These are phyloP conservation scores for Saussurea involucrata DNA, from an alignment of 129 eudicot genomes.

Conservation along the genomic window DNA sequence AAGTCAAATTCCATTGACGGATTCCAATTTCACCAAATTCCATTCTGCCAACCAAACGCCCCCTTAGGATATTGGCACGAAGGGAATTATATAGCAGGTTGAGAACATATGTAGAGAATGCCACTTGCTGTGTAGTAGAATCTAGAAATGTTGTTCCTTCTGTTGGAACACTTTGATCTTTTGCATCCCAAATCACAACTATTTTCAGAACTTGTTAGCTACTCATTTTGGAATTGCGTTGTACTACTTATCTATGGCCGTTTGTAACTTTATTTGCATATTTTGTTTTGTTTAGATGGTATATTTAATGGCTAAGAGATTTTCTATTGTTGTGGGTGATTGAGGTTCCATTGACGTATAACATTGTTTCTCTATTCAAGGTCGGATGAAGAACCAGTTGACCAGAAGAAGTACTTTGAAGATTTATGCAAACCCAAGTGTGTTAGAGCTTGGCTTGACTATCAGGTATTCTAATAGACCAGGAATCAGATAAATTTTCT, in stretches of 20 bases:
- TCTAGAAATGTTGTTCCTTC: not conserved
- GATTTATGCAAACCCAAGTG: constrained; percentile 77
- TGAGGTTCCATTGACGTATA: constrained; percentile 6
- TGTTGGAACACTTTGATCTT: not conserved
- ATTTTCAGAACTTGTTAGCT: not conserved
- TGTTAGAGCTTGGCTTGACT: constrained; percentile 61
- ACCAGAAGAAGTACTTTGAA: constrained; percentile 66
- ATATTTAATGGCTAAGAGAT: not conserved
- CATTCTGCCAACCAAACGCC: no score
- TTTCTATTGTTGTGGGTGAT: not conserved
- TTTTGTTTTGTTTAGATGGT: constrained; percentile 11
- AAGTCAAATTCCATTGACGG: no score
- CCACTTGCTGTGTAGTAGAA: not conserved
- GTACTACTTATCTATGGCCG: not conserved
- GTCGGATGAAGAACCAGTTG: constrained; percentile 86
- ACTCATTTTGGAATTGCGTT: not conserved
- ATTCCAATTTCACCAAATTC: no score
- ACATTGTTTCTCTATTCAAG: constrained; percentile 28
- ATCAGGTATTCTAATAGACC: constrained; percentile 47
- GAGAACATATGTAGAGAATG: not conserved
- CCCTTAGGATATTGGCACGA: not conserved
- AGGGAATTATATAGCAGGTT: not conserved
- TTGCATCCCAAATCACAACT: not conserved
- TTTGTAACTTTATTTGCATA: not conserved
- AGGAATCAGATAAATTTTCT: not conserved